Base-by-base conservation (phyloP, 2,329 filamentous ascomycete species). In the Boeremia exigua region DNA sequence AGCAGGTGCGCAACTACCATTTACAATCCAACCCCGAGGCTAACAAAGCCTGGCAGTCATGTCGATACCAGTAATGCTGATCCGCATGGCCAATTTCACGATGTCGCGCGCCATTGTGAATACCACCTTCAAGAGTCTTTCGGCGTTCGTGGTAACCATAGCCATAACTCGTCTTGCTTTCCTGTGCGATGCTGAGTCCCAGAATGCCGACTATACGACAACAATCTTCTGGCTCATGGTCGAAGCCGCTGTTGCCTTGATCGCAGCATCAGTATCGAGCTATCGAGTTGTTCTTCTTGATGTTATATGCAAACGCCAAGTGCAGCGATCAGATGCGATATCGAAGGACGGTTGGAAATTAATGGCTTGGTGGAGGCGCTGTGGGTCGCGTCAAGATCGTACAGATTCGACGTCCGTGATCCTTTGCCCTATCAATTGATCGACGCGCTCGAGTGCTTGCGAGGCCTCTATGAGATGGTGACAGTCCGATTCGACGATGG, bases 71-170 rank as follows among this genome's bases (percentile, higher is more conserved):
- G 28, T 60, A 5, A 17, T 45, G 14, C 45, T 67, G 27, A 59
- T 67, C 17, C 39, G 48, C 30, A 64, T 65, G 62, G 59, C 59
- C 5, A 59, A 60, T 15, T 58, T 60, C 36, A 51, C 49, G 7
- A 25, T 54, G 11, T 39, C 47, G 19, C 44, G 47, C n/a, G 56
- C 62, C 25, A 19, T 56, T 23, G 46, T 63, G 28, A 61, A 63
- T 19, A 48, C 47, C 3, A 38, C 17, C 5, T 65, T 65, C 48
- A 64, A 64, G 46, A 45, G 52, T 27, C 48, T 63, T 7, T 61
- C 57, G 9, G 47, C 56, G 10, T 54, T 60, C 28, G 27, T 43
- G 17, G 42, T 61, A 10, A 48, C 17, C 10, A 6, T 51, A n/a
- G 37, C 47, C 7, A 17, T 11, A 14, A 40, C 36, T 29, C 37